Conservation (phyloP, 257 asterid species). For the Ajuga chamaepitys region DNA sequence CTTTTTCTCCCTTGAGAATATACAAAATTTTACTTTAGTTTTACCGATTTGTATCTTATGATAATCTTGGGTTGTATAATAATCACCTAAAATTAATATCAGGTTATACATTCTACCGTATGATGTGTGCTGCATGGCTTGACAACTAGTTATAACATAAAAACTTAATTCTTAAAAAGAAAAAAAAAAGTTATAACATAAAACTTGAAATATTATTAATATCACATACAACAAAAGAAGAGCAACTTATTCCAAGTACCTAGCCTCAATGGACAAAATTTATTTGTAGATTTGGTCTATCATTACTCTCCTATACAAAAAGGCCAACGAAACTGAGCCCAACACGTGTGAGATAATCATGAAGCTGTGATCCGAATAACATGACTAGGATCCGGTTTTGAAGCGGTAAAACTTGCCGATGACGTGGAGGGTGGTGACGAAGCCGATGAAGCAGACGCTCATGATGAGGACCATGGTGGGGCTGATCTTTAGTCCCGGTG, state of each 20-base stretch:
- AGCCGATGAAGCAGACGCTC: conserved; percentile 68
- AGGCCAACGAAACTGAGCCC: neutral
- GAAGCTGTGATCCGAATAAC: neutral
- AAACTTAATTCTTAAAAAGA: too few species aligned
- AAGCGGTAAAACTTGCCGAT: conserved; percentile 53
- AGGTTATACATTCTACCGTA: too few species aligned
- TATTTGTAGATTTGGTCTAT: neutral
- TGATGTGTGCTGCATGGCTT: too few species aligned
- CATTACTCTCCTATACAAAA: neutral
- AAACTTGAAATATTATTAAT: too few species aligned
- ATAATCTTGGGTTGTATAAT: too few species aligned
- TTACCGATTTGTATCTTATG: too few species aligned
- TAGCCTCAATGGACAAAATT: neutral
- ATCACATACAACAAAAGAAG: too few species aligned
- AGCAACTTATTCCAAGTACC: neutral
- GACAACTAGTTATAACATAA: too few species aligned
- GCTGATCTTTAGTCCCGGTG: conserved; percentile 60
- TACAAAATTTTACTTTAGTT: too few species aligned
- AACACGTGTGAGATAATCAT: conserved; percentile 12
- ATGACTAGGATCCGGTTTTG: conserved; percentile 27
- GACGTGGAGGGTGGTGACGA: conserved; percentile 57
- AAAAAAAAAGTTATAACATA: too few species aligned
- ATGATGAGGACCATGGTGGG: conserved; percentile 58
- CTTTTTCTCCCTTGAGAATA: too few species aligned
- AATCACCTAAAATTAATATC: too few species aligned